Conservation (phyloP, 2,329 filamentous ascomycete species). For the Colletotrichum echinochloae region DNA sequence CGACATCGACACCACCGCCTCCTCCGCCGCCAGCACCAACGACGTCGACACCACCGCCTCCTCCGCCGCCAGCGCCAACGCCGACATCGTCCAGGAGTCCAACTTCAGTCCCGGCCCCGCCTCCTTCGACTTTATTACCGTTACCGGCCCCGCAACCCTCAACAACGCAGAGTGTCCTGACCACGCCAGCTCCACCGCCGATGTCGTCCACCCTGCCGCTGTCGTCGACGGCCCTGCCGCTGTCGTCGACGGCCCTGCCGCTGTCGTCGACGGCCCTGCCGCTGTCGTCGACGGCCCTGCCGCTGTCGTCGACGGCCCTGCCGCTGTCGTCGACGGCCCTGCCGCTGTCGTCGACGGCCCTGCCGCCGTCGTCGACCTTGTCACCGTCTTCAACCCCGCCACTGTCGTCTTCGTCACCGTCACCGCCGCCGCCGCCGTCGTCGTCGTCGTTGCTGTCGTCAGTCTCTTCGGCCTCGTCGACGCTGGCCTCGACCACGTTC, state of each 20-base stretch:
- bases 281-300: no score
- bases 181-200: background rate
- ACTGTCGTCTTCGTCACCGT: background rate
- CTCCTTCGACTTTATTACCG: background rate
- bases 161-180: background rate
- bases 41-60: background rate
- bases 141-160: background rate
- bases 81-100: conserved; percentile 13
- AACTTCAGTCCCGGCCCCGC: background rate
- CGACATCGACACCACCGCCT: background rate
- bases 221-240: no score
- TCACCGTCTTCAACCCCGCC: conserved; percentile 5
- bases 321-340: no score
- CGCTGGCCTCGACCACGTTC: background rate
- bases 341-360: no score
- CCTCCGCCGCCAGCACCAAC: background rate
- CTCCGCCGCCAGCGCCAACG: conserved; percentile 7
- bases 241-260: background rate
- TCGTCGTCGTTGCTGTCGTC: background rate
- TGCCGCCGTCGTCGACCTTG: background rate
- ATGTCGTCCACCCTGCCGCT: background rate
- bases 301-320: no score
- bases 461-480: background rate
- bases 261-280: no score
- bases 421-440: background rate